Base-by-base conservation (phyloP, 2,329 filamentous ascomycete species). In the Arthrobotrys sphaeroides region DNA sequence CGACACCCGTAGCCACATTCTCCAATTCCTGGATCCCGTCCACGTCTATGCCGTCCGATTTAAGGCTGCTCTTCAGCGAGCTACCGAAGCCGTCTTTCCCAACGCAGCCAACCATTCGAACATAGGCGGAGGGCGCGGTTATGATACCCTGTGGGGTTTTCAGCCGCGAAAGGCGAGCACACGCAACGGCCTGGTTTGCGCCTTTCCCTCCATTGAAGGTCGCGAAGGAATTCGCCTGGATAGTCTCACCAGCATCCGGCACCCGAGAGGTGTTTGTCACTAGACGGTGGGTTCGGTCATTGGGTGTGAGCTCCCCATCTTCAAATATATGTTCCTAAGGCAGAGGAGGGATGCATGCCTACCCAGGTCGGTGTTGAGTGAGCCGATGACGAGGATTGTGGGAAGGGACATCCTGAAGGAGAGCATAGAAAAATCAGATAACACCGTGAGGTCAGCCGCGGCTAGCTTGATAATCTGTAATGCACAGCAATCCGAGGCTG, bases 161-260 rank as follows among this genome's bases (percentile, higher is more conserved):
- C 36, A 60, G 81, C 53, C 90, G 87, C 0, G 92, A 95, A 59
- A 96, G 88, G 77, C 94, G 91, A 59, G 90, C 91, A 83, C 91
- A 93, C 22, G 93, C 93, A 67, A 97, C 91, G 73, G 93, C 94
- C 84, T 98, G 94, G 85, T 98, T 98, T 75, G 94, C 93, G 78
- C 94, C 94, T 84, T 99, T 99, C 69, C 95, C 94, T 80, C 94
- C 95, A 28, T 91, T 90, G 45, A 91, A 93, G 36, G 90, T 92
- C 81, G 87, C 87, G 84, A 96, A 96, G 18, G 88, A 89, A 78
- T 85, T 89, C 53, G 92, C 88, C 1, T 91, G 94, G 60, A 98
- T 86, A 1, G 94, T 98, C 84, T 99, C 94, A 78, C 94, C 95
- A 0, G 91, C 90, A 0, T 87, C 84, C 0, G 95, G 94, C 77